Base-by-base conservation (phyloP, 192 early-diverging fungal species). In the Piromyces sp. region DNA sequence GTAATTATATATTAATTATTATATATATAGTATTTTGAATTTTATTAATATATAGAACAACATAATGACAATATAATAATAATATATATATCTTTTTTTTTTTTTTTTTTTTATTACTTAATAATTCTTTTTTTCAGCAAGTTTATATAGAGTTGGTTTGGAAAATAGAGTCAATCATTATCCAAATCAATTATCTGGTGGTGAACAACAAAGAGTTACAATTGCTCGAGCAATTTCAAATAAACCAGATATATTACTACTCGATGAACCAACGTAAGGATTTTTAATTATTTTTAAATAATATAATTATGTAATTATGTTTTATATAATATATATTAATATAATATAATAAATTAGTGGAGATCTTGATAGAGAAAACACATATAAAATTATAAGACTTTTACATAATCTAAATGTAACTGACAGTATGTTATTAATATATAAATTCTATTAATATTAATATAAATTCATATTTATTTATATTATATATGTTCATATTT, bases 321-420 rank as follows among this genome's bases (percentile, higher is more conserved):
- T n/a, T n/a, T n/a, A n/a, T n/a, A n/a, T n/a, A n/a, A n/a, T n/a
- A n/a, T n/a, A n/a, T n/a, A n/a, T 30, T 14, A n/a, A n/a, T 29
- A 51, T 38, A 38, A 36, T 36, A 36, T 36, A 12, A 36, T 36
- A 14, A 14, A 13, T 17, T 68, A 85, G 84, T 33, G 85, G 85
- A 26, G 85, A 86, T 79, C 81, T 86, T 28, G 85, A 86, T 40
- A 82, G 83, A 29, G 30, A 28, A 17, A 86, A 86, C 79, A 86
- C 85, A 1, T 36, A 80, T n/a, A 42, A 81, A 29, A 82, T 86
- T 30, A 81, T 86, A 4, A 30, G 80, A 79, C 81, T 86, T 40
- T 82, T 86, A 26, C 80, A 84, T 31, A n/a, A 22, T 22, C 81
- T 86, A 29, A 86, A 86, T 81, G 30, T 9, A 30, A 1, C 22